These are phyloP conservation scores for Wickerhamiella siamensis DNA, from an alignment of 805 yeast species.

Conservation along the genomic window DNA sequence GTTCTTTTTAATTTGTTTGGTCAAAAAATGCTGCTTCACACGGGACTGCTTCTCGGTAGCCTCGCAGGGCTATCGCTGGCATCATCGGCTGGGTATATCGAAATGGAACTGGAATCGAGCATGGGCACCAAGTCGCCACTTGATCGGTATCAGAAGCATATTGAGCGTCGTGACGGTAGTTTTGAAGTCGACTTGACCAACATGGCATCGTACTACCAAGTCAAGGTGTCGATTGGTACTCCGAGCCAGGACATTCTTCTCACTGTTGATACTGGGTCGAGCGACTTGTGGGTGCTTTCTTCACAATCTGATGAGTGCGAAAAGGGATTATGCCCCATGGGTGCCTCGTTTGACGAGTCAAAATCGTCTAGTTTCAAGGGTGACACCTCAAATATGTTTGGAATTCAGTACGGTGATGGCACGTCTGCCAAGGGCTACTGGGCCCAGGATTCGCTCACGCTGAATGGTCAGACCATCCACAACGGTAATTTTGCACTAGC, in stretches of 20 bases:
- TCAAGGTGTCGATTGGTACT: slow-evolving; percentile 33
- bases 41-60: too few species aligned
- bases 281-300: slow-evolving; percentile 48
- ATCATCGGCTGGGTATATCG: not conserved
- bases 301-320: slow-evolving; percentile 11
- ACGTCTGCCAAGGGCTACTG: slow-evolving; percentile 38
- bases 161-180: not conserved
- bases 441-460: slow-evolving; percentile 34
- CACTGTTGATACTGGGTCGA: slow-evolving; percentile 57
- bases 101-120: not conserved
- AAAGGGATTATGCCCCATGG: slow-evolving; percentile 13
- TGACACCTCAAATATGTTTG: slow-evolving; percentile 13
- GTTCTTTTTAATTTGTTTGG: too few species aligned
- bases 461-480: slow-evolving; percentile 34
- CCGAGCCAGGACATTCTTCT: slow-evolving; percentile 38
- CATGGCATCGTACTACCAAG: slow-evolving; percentile 15
- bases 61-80: too few species aligned
- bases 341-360: slow-evolving; percentile 20
- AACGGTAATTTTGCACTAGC: slow-evolving; percentile 63
- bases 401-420: slow-evolving; percentile 28
- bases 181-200: slow-evolving; percentile 5
- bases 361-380: slow-evolving; percentile 19
- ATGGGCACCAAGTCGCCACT: not conserved
- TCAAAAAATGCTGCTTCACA: too few species aligned
- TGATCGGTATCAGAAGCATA: not conserved